Base-by-base conservation (phyloP, 441 rosid genomes). In the Gossypium trilobum region DNA sequence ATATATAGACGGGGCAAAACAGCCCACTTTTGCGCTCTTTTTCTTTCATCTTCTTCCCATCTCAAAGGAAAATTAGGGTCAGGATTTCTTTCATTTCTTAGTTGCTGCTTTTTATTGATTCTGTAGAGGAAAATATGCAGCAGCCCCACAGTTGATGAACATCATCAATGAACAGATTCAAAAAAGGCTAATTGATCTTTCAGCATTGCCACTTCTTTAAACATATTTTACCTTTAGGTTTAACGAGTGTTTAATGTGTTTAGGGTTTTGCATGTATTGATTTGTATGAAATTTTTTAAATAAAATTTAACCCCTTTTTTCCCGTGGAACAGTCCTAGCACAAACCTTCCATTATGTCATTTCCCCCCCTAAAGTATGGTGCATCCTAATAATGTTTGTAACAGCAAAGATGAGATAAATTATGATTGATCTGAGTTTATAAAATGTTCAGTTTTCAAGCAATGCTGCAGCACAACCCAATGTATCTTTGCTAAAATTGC, bases 131-230 rank as follows among this genome's bases (percentile, higher is more conserved):
- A 57, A 54, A 48, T 13, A 74, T 61, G 78, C 77, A 75, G 77
- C 82, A 73, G 67, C 60, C 55, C 52, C 52, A 33, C 76, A 70
- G 44, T 71, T 71, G 50, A 22, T 70, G 23, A 71, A 51, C 73
- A 23, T 83, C 59, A 75, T 81, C 27, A 83, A 84, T 39, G 83
- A 81, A 78, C 86, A 79, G 81, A 83, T 83, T 77, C 83, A 79
- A 65, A 79, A 73, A 79, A 73, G 85, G 85, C 78, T 4, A 19
- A 11, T 22, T n/a, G 62, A 22, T 48, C 46, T 65, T 27, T 5
- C 36, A 25, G 39, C 61, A 23, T 31, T 20, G 17, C 31, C 54
- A 16, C 6, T 22, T 59, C 13, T 64, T 59, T 14, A 16, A 16
- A 8, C 14, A 14, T 0, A 2, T 61, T 31, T 60, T 31, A 6